These are phyloP conservation scores for Dactylellina parvicollis DNA, from an alignment of 2,329 filamentous ascomycete species.

Conservation along the genomic window DNA sequence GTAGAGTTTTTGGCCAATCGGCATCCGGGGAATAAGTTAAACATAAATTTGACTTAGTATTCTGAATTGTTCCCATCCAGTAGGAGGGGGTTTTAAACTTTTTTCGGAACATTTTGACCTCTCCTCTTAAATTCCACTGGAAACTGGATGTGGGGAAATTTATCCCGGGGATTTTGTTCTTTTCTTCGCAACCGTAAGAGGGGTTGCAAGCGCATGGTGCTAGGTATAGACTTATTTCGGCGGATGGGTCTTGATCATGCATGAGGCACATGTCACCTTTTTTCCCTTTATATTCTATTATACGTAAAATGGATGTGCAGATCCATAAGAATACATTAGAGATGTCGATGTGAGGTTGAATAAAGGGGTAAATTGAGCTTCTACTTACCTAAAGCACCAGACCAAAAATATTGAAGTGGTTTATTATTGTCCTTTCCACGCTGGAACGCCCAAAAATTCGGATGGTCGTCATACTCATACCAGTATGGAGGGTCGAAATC, in stretches of 20 bases:
- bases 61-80: constrained; percentile 13
- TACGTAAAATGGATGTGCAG: too few species aligned
- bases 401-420: constrained; percentile 12
- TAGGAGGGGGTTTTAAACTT: neutral
- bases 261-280: neutral
- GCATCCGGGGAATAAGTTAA: constrained; percentile 2
- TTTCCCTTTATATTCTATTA: too few species aligned
- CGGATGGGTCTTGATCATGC: neutral
- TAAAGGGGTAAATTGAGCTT: neutral
- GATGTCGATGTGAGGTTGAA: neutral
- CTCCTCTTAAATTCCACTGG: constrained; percentile 22
- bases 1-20: neutral
- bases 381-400: constrained; percentile 18
- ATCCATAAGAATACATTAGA: too few species aligned
- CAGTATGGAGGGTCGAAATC: neutral
- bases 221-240: neutral
- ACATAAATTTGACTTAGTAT: neutral
- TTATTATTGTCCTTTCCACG: neutral
- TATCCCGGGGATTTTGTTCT: too few species aligned
- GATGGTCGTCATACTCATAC: neutral
- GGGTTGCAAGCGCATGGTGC: neutral
- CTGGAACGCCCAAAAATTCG: neutral
- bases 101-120: constrained; percentile 7
- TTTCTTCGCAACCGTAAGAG: neutral
- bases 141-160: constrained; percentile 2